Evolutionary conservation across 768 basidiomycete species (phyloP).

Genomic region (Roridomyces roridus): DNA sequence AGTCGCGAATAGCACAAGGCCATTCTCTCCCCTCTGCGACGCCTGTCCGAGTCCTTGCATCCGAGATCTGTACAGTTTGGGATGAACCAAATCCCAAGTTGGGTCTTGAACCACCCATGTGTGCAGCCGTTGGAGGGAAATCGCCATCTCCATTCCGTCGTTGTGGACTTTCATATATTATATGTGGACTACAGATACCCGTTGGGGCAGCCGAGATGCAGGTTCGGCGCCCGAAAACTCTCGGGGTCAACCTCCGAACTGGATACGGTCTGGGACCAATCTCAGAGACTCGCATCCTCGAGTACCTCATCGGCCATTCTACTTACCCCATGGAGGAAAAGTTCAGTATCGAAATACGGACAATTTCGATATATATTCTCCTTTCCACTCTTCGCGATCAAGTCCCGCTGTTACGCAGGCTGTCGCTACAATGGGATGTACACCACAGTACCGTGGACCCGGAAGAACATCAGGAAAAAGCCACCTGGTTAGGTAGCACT

Average conservation of each 20-base stretch:
- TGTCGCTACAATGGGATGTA: background rate
- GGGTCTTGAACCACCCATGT: background rate
- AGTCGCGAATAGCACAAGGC: background rate
- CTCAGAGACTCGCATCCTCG: background rate
- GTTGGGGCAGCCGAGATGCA: background rate
- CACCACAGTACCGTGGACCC: no score
- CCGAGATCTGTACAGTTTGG: background rate
- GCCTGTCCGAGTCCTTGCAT: background rate
- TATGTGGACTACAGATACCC: background rate
- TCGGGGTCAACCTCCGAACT: slow-evolving; percentile 3
- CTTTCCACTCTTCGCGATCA: background rate
- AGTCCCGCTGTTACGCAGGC: background rate
- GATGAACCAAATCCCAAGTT: background rate
- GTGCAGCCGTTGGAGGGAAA: slow-evolving; percentile 1
- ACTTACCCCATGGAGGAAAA: background rate
- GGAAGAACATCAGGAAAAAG: no score
- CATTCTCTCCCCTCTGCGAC: background rate
- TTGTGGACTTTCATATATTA: background rate
- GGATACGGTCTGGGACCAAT: background rate
- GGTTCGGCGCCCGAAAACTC: background rate
- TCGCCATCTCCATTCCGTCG: background rate
- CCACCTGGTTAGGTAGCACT: no score
- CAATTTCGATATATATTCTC: background rate
- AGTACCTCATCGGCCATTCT: background rate
- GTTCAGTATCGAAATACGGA: background rate